phyloP scores from a whole-genome alignment of 495 filamentous ascomycete genomes.

The Neurospora tetrasperma region DNA sequence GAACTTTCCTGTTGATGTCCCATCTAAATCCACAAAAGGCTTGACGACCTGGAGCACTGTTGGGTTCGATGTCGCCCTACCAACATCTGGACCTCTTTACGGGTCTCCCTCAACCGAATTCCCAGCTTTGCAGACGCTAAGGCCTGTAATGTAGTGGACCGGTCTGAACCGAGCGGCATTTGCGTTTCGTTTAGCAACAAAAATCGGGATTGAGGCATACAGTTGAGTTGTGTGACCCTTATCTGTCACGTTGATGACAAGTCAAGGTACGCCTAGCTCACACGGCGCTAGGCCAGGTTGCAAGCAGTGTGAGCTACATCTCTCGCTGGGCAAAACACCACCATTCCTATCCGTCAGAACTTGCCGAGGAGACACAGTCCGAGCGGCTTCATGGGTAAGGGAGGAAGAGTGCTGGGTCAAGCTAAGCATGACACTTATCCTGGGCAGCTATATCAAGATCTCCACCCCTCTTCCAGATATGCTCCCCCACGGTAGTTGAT shows the following conservation, averaged over 20 bases:
- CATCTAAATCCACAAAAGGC: slow-evolving; percentile 7
- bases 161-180: slow-evolving; percentile 9
- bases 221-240: not conserved
- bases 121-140: not conserved
- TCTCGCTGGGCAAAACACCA: not conserved
- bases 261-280: not conserved
- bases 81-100: not conserved
- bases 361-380: not conserved
- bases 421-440: not conserved
- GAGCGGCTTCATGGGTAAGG: not conserved
- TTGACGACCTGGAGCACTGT: not conserved
- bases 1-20: slow-evolving; percentile 16
- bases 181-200: slow-evolving; percentile 1
- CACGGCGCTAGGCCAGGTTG: not conserved
- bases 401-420: not conserved
- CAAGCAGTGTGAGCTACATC: not conserved
- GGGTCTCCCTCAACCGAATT: not conserved
- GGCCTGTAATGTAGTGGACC: not conserved
- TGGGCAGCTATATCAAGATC: not conserved
- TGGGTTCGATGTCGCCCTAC: not conserved
- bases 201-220: not conserved
- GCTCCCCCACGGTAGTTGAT: slow-evolving; percentile 15
- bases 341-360: not conserved
- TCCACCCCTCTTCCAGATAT: not conserved
- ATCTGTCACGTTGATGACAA: not conserved